Percentiles rank a stretch among this genome's conserved stretches.
phyloP scores from a whole-genome alignment of 306 rosid genomes.

The Vigna angularis region DNA sequence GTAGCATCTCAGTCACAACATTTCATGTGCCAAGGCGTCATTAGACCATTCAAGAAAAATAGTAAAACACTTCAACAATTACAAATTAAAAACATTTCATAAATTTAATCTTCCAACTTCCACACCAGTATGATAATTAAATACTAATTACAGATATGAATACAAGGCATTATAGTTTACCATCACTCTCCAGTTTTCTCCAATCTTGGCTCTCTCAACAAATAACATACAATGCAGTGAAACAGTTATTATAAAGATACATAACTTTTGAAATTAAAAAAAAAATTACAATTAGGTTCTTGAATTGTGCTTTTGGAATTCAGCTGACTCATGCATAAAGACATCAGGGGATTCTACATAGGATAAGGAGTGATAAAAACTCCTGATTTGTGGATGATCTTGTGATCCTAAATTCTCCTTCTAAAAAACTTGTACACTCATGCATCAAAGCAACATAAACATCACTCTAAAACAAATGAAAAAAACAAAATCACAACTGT shows the following conservation, averaged over 20 bases:
- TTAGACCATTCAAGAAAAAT: background rate
- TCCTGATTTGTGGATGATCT: too few relatives aligned
- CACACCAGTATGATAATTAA: background rate
- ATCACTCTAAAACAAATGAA: background rate
- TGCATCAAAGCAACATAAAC: background rate
- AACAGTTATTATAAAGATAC: too few relatives aligned
- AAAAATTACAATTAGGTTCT: too few relatives aligned
- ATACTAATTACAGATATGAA: too few relatives aligned
- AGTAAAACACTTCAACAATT: background rate
- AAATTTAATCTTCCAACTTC: background rate
- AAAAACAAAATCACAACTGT: background rate
- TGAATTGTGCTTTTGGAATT: too few relatives aligned
- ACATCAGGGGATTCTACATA: too few relatives aligned
- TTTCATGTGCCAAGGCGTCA: background rate
- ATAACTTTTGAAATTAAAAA: too few relatives aligned
- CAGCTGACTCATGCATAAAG: background rate
- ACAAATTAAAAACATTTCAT: background rate
- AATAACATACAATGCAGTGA: too few relatives aligned
- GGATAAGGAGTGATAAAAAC: background rate
- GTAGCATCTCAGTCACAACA: constrained; percentile 6
- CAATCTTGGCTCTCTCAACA: too few relatives aligned
- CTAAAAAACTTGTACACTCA: background rate
- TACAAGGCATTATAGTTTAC: background rate
- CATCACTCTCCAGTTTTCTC: too few relatives aligned
- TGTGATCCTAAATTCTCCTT: background rate